Conservation (phyloP, 768 basidiomycete genomes). For the Lanmaoa rubissima region DNA sequence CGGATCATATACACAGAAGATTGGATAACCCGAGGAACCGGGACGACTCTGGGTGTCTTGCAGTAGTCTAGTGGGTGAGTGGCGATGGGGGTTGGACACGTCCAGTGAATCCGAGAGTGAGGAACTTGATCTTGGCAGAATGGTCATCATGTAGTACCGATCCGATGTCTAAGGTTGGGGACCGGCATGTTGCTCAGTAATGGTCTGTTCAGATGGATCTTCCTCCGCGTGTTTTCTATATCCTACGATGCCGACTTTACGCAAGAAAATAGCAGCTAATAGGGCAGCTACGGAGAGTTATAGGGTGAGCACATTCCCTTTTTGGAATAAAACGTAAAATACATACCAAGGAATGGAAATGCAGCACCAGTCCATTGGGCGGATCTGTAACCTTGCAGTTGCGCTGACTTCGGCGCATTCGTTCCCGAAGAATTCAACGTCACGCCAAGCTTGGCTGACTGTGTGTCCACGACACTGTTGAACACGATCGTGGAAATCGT, state of each 20-base stretch:
- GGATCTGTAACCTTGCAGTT: slow-evolving; percentile 54
- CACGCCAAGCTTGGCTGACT: slow-evolving; percentile 35
- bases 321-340: background rate
- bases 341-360: slow-evolving; percentile 57
- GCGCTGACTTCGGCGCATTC: slow-evolving; percentile 35
- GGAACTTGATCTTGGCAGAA: background rate
- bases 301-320: background rate
- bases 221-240: slow-evolving; percentile 2
- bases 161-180: slow-evolving; percentile 4
- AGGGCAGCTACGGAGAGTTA: slow-evolving; percentile 24
- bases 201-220: slow-evolving; percentile 25
- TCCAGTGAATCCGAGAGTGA: background rate
- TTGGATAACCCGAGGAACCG: background rate
- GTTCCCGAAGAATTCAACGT: slow-evolving; percentile 23
- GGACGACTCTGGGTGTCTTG: background rate
- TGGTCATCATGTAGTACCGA: background rate
- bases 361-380: slow-evolving; percentile 66
- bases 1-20: background rate
- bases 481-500: slow-evolving; percentile 73
- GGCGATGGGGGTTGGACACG: background rate
- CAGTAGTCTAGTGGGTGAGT: background rate
- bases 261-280: slow-evolving; percentile 38
- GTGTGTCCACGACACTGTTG: slow-evolving; percentile 44
- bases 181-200: slow-evolving; percentile 8
- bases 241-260: slow-evolving; percentile 42